phyloP scores from a whole-genome alignment of 1,284 basidiomycete species.

The Athelia psychrophila region DNA sequence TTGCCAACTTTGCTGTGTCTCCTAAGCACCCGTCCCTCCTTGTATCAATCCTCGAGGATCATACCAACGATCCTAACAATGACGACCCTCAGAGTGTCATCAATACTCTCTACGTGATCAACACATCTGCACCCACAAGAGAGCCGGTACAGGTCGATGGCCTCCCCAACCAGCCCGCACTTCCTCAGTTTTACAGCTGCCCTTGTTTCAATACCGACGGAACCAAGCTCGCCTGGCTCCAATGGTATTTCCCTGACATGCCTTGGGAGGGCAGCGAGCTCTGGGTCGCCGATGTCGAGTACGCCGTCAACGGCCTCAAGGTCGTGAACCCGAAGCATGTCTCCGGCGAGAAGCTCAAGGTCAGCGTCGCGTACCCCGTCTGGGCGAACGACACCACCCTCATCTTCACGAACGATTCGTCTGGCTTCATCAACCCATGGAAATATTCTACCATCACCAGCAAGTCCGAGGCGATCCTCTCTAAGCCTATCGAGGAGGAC shows the following conservation, averaged over 20 bases:
- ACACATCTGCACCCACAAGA: conserved; percentile 39
- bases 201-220: conserved; percentile 71
- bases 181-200: conserved; percentile 62
- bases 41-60: conserved; percentile 64
- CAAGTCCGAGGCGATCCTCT: conserved; percentile 40
- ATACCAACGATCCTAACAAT: conserved; percentile 43
- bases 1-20: conserved; percentile 50
- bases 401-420: conserved; percentile 68
- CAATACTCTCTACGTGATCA: conserved; percentile 56
- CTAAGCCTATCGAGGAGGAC: conserved; percentile 47
- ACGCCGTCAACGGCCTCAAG: not conserved
- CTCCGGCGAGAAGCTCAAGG: conserved; percentile 42
- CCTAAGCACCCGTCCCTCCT: conserved; percentile 45
- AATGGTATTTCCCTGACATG: conserved; percentile 82
- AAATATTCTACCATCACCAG: conserved; percentile 36
- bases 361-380: conserved; percentile 51
- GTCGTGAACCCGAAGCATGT: conserved; percentile 28
- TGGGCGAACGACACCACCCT: conserved; percentile 61
- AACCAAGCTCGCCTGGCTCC: conserved; percentile 60
- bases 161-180: conserved; percentile 26
- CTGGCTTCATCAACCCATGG: conserved; percentile 75
- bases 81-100: conserved; percentile 52
- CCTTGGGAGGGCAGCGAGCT: conserved; percentile 75
- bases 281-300: conserved; percentile 37
- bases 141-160: conserved; percentile 32